Evolutionary conservation across 192 early-diverging fungal genomes (phyloP).

Genomic region (Dissophora ornata): DNA sequence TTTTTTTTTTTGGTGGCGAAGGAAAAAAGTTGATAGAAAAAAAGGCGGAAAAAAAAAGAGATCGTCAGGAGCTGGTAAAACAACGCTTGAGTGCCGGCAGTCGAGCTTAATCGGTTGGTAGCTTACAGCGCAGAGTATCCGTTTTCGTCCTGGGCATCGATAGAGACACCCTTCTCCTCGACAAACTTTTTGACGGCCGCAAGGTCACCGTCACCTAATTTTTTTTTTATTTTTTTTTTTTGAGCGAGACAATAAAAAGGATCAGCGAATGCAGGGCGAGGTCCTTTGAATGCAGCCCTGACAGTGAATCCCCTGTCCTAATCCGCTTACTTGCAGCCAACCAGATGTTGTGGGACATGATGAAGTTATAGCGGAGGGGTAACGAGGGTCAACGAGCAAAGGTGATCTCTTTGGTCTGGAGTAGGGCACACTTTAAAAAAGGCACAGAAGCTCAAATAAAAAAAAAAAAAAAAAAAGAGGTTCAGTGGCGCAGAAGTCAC

Average conservation of each 20-base stretch:
- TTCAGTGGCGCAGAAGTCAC: slow-evolving; percentile 38
- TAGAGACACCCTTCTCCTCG: slow-evolving; percentile 59
- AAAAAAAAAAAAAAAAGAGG: slow-evolving; percentile 21
- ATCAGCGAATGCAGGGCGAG: no score
- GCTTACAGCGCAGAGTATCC: slow-evolving; percentile 85
- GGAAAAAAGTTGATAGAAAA: no score
- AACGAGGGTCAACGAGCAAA: background rate
- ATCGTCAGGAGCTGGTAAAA: background rate
- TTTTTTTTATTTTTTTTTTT: background rate
- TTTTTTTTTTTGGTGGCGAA: no score
- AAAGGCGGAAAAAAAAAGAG: background rate
- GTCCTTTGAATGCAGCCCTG: no score
- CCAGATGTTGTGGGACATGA: slow-evolving; percentile 42
- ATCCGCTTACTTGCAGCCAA: slow-evolving; percentile 34
- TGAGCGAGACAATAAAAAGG: no score
- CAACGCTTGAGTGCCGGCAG: background rate
- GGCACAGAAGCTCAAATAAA: no score
- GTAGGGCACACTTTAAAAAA: no score
- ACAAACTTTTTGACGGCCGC: slow-evolving; percentile 60
- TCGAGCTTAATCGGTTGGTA: no score
- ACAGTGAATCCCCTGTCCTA: no score
- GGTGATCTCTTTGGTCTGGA: slow-evolving; percentile 1
- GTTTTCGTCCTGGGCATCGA: slow-evolving; percentile 78
- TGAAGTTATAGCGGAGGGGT: background rate
- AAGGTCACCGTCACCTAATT: slow-evolving; percentile 41